These are phyloP conservation scores for Phytophthora fragariaefolia DNA, from an alignment of 352 stramenopile species.

Conservation along the genomic window DNA sequence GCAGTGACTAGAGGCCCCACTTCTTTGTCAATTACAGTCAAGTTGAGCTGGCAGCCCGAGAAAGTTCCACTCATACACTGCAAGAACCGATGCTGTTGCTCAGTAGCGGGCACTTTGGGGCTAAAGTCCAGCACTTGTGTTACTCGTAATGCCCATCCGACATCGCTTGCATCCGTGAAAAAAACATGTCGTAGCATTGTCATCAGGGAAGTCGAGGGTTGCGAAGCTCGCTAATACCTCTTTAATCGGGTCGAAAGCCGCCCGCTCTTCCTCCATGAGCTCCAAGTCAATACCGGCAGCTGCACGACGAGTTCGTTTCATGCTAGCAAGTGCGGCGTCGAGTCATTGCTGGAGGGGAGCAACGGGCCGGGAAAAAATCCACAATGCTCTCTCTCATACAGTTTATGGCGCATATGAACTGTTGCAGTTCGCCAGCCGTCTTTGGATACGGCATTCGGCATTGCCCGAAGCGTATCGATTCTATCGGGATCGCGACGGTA, in stretches of 20 bases:
- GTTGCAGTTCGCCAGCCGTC: not conserved
- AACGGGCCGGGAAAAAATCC: not conserved
- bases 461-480: too few species aligned
- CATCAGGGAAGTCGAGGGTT: constrained; percentile 7
- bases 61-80: constrained; percentile 5
- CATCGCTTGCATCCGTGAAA: not conserved
- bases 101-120: not conserved
- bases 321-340: not conserved
- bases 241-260: not conserved
- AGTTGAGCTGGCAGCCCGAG: not conserved
- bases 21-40: constrained; percentile 2
- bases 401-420: constrained; percentile 5
- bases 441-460: not conserved
- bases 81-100: not conserved
- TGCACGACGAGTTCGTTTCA: not conserved
- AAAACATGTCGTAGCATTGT: constrained; percentile 6
- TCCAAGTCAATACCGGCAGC: too few species aligned
- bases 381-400: too few species aligned
- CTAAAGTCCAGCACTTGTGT: not conserved
- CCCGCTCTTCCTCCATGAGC: not conserved
- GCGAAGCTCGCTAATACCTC: not conserved
- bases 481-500: not conserved
- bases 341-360: not conserved
- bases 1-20: not conserved
- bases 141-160: constrained; percentile 1